phyloP scores from a whole-genome alignment of 2,329 filamentous ascomycete species.

The Pseudogymnoascus sp. region DNA sequence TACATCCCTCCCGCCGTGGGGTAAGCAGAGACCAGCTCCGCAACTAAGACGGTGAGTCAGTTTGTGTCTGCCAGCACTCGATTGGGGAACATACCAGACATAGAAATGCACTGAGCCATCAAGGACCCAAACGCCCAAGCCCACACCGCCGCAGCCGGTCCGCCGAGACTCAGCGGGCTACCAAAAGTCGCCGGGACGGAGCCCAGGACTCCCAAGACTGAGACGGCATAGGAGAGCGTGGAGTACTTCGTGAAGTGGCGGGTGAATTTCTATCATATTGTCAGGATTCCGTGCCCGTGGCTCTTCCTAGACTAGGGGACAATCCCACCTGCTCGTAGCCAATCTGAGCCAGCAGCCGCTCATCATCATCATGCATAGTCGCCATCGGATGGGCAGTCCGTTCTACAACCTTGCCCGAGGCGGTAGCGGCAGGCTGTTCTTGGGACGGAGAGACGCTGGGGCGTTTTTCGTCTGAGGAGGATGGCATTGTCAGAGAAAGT shows the following conservation, averaged over 20 bases:
- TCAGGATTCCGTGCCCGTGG: background rate
- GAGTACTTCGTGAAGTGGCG: constrained; percentile 62
- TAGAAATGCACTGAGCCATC: constrained; percentile 58
- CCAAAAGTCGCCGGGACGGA: constrained; percentile 59
- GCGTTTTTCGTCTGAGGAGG: constrained; percentile 1
- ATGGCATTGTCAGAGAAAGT: background rate
- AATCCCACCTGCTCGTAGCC: constrained; percentile 52
- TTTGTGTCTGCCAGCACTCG: background rate
- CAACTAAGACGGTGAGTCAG: constrained; percentile 34
- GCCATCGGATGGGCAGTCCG: constrained; percentile 32
- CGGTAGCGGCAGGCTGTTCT: background rate
- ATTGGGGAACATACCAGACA: constrained; percentile 38
- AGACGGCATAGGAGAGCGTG: constrained; percentile 59
- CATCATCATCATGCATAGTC: constrained; percentile 51
- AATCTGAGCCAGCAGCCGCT: constrained; percentile 52
- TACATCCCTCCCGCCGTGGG: constrained; percentile 63
- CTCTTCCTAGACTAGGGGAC: background rate
- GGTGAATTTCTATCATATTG: constrained; percentile 43
- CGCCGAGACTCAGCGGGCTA: constrained; percentile 49
- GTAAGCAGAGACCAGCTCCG: constrained; percentile 59
- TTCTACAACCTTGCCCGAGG: background rate
- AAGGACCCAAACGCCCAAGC: constrained; percentile 57
- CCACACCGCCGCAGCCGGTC: constrained; percentile 58
- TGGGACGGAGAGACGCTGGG: background rate
- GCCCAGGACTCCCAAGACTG: constrained; percentile 57